Evolutionary conservation across 192 early-diverging fungal genomes (phyloP), one percentile per base, ranked within the genome.

Genomic region (Entophlyctis luteolus): DNA sequence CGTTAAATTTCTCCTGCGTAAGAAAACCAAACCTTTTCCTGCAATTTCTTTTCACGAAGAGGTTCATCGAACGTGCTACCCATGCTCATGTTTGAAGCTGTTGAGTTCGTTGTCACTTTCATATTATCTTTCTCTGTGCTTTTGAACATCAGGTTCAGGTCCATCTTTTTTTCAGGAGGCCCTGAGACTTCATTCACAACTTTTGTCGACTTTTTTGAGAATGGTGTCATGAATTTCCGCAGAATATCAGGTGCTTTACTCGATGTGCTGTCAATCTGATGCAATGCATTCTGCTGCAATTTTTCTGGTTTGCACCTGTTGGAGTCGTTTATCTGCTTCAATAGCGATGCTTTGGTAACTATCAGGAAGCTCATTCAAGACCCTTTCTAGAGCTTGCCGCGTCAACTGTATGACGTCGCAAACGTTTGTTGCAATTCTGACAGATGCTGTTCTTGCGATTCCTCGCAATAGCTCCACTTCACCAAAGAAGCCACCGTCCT

Each of bases 401-500:
- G 75, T 71, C 52, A 83, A 45, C 12, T 77, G 57, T 33, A 83
- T 75, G n/a, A 77, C 57, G 49, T 73, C 69, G 58, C 78, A 80
- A 4, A 18, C 48, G 12, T 62, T 47, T 2, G 68, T 66, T 1
- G 74, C 67, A 16, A 76, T 75, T 3, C 75, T 62, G 0, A 83
- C 71, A 0, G 77, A 66, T 14, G 81, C 81, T 3, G 81, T 83
- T 22, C 81, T 59, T 32, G 72, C 33, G 32, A 79, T 73, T 12
- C 71, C 71, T 12, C 71, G 59, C 14, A 84, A 46, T 12, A 84
- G 33, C 1, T 79, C 82, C 25, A 84, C 70, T 78, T 84, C 83
- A 20, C 83, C 83, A 73, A 84, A 84, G 53, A 83, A 84, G 8
- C 70, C 82, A n/a, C 83, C 83, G 27, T 68, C 68, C 37, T 68